phyloP scores from a whole-genome alignment of 345 rosid species.

The Lepidium sativum region DNA sequence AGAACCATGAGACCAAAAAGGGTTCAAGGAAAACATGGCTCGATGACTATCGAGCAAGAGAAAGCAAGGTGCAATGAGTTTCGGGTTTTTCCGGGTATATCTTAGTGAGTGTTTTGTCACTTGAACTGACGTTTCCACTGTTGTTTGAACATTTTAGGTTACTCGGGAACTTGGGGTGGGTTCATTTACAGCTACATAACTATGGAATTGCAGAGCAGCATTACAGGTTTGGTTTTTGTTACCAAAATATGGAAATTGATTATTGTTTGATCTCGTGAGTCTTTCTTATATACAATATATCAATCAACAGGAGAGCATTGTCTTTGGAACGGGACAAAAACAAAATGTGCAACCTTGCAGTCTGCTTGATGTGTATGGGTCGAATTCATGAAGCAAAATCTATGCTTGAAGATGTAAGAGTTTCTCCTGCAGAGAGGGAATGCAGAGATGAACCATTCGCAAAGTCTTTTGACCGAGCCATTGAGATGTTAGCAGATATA shows the following conservation, averaged over 20 bases:
- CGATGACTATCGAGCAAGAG: slow-evolving; percentile 62
- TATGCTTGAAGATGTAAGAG: slow-evolving; percentile 44
- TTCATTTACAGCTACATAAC: slow-evolving; percentile 60
- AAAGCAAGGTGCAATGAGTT: slow-evolving; percentile 43
- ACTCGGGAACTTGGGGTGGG: slow-evolving; percentile 87
- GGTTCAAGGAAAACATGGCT: slow-evolving; percentile 67
- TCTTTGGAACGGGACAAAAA: slow-evolving; percentile 56
- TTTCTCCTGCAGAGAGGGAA: slow-evolving; percentile 19
- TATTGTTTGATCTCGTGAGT: not conserved
- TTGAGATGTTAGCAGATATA: slow-evolving; percentile 40
- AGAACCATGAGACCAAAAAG: slow-evolving; percentile 47
- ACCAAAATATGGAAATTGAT: not conserved
- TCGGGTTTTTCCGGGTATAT: not conserved
- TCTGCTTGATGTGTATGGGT: slow-evolving; percentile 69
- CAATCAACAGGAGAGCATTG: slow-evolving; percentile 48
- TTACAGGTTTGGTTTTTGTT: slow-evolving; percentile 41
- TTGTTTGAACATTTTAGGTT: slow-evolving; percentile 34
- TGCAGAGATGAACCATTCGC: slow-evolving; percentile 50
- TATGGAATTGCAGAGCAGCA: slow-evolving; percentile 67
- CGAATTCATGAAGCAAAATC: slow-evolving; percentile 58
- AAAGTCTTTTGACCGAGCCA: slow-evolving; percentile 61
- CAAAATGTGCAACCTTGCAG: slow-evolving; percentile 67
- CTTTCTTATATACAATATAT: not conserved
- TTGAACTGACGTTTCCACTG: not conserved
- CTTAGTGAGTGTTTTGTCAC: not conserved